These are phyloP conservation scores for Diaporthe citriasiana DNA, from an alignment of 2,329 filamentous ascomycete species.

Conservation along the genomic window DNA sequence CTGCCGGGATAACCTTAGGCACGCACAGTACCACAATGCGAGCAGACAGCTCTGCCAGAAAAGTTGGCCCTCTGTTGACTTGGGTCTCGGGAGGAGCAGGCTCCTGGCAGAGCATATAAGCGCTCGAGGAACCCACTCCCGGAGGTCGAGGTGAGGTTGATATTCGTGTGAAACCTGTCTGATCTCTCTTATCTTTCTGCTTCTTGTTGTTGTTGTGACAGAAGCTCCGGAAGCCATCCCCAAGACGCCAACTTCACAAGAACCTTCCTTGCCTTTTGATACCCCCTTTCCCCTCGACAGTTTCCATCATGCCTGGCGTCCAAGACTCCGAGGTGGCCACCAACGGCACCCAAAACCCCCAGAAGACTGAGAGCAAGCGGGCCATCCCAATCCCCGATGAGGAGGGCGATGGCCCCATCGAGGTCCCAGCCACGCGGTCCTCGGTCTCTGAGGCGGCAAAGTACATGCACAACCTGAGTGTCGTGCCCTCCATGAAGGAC, in stretches of 20 bases:
- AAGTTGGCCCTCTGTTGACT: constrained; percentile 10
- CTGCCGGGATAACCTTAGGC: constrained; percentile 15
- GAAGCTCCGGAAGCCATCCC: constrained; percentile 35
- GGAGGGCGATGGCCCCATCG: constrained; percentile 67
- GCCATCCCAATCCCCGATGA: constrained; percentile 60
- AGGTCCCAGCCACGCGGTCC: constrained; percentile 78
- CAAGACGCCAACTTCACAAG: constrained; percentile 10
- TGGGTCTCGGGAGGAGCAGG: background rate
- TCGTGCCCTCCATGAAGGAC: constrained; percentile 76
- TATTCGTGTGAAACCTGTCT: constrained; percentile 23
- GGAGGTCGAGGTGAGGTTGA: background rate
- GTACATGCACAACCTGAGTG: constrained; percentile 81
- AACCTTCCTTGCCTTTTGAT: constrained; percentile 18
- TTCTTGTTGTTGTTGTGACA: constrained; percentile 34
- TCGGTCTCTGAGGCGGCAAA: constrained; percentile 76
- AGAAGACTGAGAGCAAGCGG: constrained; percentile 46
- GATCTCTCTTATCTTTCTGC: constrained; percentile 21
- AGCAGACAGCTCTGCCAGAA: constrained; percentile 23
- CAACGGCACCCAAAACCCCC: constrained; percentile 42
- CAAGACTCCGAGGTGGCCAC: constrained; percentile 13
- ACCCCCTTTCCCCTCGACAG: background rate
- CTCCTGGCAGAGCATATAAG: constrained; percentile 39
- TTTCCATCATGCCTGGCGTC: constrained; percentile 38
- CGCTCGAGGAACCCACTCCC: constrained; percentile 38
- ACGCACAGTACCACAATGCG: constrained; percentile 29